Evolutionary conservation across 768 basidiomycete species (phyloP).

Genomic region (Trametopsis cervina): DNA sequence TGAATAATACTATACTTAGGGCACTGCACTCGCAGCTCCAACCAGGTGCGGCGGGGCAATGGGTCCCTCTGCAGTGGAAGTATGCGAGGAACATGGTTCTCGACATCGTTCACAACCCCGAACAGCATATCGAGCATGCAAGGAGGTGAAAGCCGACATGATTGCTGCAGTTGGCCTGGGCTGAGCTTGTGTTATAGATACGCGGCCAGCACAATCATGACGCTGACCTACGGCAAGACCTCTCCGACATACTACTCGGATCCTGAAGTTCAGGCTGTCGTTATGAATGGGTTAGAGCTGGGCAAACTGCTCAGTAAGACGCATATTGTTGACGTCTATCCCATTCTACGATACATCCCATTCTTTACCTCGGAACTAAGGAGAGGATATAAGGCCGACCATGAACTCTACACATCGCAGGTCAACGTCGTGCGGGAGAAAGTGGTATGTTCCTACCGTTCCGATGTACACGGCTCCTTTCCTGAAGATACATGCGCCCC

Average conservation of each 20-base stretch:
- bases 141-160: conserved; percentile 24
- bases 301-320: conserved; percentile 29
- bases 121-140: conserved; percentile 27
- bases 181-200: conserved; percentile 26
- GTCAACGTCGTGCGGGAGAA: conserved; percentile 22
- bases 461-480: too few species aligned
- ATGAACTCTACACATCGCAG: conserved; percentile 26
- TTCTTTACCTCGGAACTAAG: conserved; percentile 54
- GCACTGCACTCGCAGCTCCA: conserved; percentile 29
- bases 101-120: conserved; percentile 28
- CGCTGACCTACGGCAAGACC: conserved; percentile 33
- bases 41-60: conserved; percentile 24
- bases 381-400: conserved; percentile 41
- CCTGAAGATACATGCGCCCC: too few species aligned
- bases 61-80: conserved; percentile 27
- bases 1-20: conserved; percentile 15
- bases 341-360: conserved; percentile 38
- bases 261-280: conserved; percentile 27
- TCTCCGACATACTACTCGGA: conserved; percentile 31
- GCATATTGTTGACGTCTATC: conserved; percentile 29
- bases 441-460: conserved; percentile 22
- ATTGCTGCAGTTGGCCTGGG: too few species aligned
- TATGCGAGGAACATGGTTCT: conserved; percentile 29
- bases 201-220: conserved; percentile 31
- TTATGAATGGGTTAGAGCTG: conserved; percentile 29